Percentiles rank a stretch among this genome's conserved stretches.
Conservation (phyloP, 345 rosid genomes). For the Sisymbrium altissimum region DNA sequence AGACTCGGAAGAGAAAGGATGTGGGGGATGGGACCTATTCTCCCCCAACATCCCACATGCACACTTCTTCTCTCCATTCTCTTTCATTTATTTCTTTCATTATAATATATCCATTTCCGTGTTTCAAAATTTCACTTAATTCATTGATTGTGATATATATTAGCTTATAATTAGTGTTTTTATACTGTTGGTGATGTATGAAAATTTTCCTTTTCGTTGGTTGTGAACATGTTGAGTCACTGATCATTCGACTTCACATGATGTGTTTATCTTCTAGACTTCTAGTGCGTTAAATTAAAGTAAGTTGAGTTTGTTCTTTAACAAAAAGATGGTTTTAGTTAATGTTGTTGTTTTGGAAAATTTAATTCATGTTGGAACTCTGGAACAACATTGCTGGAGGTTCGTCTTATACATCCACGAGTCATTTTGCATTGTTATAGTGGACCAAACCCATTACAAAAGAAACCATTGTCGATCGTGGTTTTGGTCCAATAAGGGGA, state of each 20-base stretch:
- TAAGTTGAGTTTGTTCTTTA: too few relatives aligned
- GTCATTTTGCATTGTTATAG: too few relatives aligned
- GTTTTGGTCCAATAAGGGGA: background rate
- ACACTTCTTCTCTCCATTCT: slow-evolving; percentile 10
- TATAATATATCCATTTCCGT: background rate
- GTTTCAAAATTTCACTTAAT: background rate
- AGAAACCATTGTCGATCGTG: background rate
- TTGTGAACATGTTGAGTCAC: background rate
- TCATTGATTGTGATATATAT: background rate
- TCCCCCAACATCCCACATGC: slow-evolving; percentile 35
- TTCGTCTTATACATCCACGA: too few relatives aligned
- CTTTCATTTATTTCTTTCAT: slow-evolving; percentile 4
- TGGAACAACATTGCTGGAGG: background rate
- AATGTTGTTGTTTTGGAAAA: too few relatives aligned
- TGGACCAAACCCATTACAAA: background rate
- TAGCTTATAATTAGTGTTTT: background rate
- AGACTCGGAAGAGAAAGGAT: slow-evolving; percentile 2
- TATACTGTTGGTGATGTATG: background rate
- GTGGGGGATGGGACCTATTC: slow-evolving; percentile 14
- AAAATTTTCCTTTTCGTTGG: background rate
- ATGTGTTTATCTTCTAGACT: background rate
- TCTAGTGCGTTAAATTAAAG: background rate
- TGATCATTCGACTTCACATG: background rate
- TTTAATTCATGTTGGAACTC: background rate
- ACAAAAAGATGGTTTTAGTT: too few relatives aligned